phyloP scores from a whole-genome alignment of 2,329 filamentous ascomycete species.

The Botryotinia globosa region DNA sequence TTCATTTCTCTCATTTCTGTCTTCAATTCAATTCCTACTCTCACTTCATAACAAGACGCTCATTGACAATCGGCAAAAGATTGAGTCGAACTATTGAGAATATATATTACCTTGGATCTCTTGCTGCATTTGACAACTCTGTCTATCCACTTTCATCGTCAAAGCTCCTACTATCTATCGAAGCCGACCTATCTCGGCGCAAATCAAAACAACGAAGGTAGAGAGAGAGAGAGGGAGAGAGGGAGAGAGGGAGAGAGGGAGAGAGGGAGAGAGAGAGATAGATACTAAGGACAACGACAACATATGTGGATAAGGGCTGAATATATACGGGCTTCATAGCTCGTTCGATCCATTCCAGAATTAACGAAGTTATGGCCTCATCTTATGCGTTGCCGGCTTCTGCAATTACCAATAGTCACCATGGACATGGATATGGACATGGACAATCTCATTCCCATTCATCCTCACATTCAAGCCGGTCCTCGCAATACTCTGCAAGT shows the following conservation, averaged over 20 bases:
- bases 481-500: slow-evolving; percentile 26
- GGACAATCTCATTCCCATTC: slow-evolving; percentile 40
- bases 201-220: neutral
- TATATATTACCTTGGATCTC: neutral
- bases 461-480: slow-evolving; percentile 38
- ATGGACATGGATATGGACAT: slow-evolving; percentile 26
- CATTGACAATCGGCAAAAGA: neutral
- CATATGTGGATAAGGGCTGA: slow-evolving; percentile 3
- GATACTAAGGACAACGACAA: neutral
- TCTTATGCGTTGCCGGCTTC: slow-evolving; percentile 39
- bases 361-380: slow-evolving; percentile 36
- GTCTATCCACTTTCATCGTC: neutral
- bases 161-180: slow-evolving; percentile 14
- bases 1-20: neutral
- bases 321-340: slow-evolving; percentile 26
- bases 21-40: neutral
- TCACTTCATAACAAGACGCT: neutral
- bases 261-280: neutral
- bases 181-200: slow-evolving; percentile 2
- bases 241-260: neutral
- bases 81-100: neutral
- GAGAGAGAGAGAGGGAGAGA: too few species aligned
- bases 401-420: slow-evolving; percentile 36
- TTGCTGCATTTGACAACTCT: neutral
- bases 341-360: slow-evolving; percentile 23